Conservation (phyloP, 495 filamentous ascomycete genomes). For the Podospora pseudopauciseta region DNA sequence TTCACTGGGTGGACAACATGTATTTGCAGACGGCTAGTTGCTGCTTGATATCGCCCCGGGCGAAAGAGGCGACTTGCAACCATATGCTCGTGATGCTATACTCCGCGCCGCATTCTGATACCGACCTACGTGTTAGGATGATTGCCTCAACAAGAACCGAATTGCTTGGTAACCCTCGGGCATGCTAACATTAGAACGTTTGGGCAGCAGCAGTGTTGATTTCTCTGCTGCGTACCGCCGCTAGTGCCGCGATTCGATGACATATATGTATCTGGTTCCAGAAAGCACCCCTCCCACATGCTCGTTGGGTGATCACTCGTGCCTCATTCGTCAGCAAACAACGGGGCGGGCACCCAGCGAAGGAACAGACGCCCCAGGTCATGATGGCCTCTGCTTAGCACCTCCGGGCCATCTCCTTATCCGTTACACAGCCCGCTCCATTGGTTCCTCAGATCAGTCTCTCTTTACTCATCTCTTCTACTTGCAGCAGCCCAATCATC, state of each 20-base stretch:
- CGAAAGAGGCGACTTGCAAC: not conserved
- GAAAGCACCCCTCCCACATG: not conserved
- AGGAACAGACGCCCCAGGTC: not conserved
- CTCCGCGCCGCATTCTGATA: not conserved
- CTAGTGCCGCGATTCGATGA: constrained; percentile 4
- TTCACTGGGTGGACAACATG: not conserved
- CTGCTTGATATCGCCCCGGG: not conserved
- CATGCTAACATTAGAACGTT: not conserved
- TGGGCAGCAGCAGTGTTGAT: constrained; percentile 1
- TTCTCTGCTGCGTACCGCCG: not conserved
- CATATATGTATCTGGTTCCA: not conserved
- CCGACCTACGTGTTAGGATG: not conserved
- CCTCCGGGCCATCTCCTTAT: not conserved
- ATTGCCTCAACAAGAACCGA: not conserved
- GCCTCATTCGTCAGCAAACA: constrained; percentile 9
- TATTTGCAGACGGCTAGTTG: not conserved
- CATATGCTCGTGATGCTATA: not conserved
- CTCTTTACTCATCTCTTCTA: not conserved
- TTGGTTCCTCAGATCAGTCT: not conserved
- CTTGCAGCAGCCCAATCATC: no score
- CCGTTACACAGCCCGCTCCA: constrained; percentile 1
- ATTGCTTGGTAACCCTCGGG: not conserved
- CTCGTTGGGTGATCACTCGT: not conserved
- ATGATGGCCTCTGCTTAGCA: constrained; percentile 2
- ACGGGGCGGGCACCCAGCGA: not conserved